phyloP scores from a whole-genome alignment of 2,329 filamentous ascomycete species.

The Lasiodiplodia gonubiensis region DNA sequence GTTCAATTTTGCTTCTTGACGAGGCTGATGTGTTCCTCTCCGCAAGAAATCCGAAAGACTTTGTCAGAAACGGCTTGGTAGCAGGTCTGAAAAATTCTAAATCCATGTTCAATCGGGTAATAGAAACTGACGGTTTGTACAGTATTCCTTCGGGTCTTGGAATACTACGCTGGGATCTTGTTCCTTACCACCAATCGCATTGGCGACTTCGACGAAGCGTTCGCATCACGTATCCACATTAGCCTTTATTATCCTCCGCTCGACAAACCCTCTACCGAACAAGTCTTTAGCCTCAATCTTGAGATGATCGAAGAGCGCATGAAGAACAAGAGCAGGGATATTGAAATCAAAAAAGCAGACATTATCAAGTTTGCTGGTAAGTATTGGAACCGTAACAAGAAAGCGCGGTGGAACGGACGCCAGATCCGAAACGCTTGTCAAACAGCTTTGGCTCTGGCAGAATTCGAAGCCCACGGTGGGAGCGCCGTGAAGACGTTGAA shows the following conservation, averaged over 20 bases:
- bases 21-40: background rate
- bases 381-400: too few species aligned
- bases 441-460: background rate
- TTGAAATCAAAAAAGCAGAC: background rate
- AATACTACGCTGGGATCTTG: slow-evolving; percentile 35
- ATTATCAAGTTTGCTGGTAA: background rate
- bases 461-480: background rate
- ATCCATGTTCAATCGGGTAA: background rate
- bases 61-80: background rate
- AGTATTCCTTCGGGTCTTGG: slow-evolving; percentile 28
- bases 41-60: background rate
- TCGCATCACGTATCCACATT: slow-evolving; percentile 25
- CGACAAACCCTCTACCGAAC: rapidly evolving
- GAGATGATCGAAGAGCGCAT: background rate
- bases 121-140: rapidly evolving
- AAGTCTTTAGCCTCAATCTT: background rate
- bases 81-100: background rate
- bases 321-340: background rate
- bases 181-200: slow-evolving; percentile 45
- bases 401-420: background rate
- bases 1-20: background rate
- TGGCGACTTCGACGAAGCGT: slow-evolving; percentile 36
- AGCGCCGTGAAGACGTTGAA: background rate
- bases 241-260: slow-evolving; percentile 50
- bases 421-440: background rate